phyloP scores from a whole-genome alignment of 345 rosid genomes.

The Bretschneidera sinensis region DNA sequence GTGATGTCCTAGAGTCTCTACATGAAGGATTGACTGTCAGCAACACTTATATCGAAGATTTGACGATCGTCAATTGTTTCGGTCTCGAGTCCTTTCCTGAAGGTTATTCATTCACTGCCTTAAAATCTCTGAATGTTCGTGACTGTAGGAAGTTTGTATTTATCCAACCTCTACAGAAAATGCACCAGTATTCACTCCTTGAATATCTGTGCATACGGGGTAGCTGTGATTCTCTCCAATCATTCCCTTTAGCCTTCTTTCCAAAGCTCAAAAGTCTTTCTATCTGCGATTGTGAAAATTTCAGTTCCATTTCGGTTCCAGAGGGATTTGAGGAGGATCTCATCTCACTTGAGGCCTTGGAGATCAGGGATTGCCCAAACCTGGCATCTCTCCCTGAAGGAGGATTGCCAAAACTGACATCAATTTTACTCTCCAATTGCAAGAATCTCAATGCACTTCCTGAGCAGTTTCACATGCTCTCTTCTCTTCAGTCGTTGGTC shows the following conservation, averaged over 20 bases:
- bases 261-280: constrained; percentile 30
- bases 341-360: constrained; percentile 18
- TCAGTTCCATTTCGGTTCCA: constrained; percentile 16
- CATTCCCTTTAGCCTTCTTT: constrained; percentile 21
- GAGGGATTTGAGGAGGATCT: constrained; percentile 27
- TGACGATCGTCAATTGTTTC: constrained; percentile 22
- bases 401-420: constrained; percentile 31
- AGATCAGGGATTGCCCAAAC: constrained; percentile 33
- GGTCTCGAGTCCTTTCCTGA: constrained; percentile 23
- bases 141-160: constrained; percentile 31
- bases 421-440: constrained; percentile 32
- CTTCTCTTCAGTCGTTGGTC: constrained; percentile 25
- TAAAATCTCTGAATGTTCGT: constrained; percentile 27
- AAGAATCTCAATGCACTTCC: constrained; percentile 28
- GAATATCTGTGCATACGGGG: constrained; percentile 27
- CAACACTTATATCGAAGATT: constrained; percentile 22
- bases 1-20: constrained; percentile 19
- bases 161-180: constrained; percentile 18
- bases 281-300: constrained; percentile 23
- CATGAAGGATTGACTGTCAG: constrained; percentile 18
- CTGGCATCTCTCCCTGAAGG: constrained; percentile 21
- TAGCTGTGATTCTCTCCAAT: constrained; percentile 27
- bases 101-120: constrained; percentile 16
- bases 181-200: constrained; percentile 21
- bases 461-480: constrained; percentile 25